Evolutionary conservation across 345 rosid species (phyloP).

Genomic region (Citrus maxima): DNA sequence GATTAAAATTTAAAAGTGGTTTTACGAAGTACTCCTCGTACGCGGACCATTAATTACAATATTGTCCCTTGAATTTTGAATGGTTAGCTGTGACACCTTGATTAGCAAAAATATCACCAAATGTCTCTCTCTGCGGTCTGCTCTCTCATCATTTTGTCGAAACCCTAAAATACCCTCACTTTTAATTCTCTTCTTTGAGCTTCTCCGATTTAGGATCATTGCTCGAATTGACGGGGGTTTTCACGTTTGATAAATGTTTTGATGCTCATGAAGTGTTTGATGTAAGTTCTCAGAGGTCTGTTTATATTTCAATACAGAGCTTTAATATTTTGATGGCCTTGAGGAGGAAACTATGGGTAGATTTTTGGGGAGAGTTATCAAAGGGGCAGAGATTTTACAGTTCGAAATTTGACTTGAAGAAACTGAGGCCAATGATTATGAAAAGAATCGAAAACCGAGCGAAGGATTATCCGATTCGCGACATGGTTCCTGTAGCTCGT

Average conservation of each 20-base stretch:
- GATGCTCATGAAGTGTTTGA: background rate
- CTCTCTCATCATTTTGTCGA: background rate
- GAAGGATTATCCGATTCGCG: constrained; percentile 56
- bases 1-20: too few relatives aligned
- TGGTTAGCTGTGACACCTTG: too few relatives aligned
- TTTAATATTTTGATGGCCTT: constrained; percentile 14
- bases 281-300: background rate
- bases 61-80: too few relatives aligned
- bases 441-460: constrained; percentile 68
- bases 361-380: constrained; percentile 13
- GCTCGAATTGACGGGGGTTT: background rate
- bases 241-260: background rate
- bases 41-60: too few relatives aligned
- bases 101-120: too few relatives aligned
- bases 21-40: too few relatives aligned
- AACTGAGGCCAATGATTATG: constrained; percentile 76
- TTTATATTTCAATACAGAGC: background rate
- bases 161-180: background rate
- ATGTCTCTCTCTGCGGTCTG: too few relatives aligned
- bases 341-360: constrained; percentile 25
- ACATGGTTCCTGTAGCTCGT: constrained; percentile 63
- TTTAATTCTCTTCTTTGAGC: too few relatives aligned
- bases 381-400: constrained; percentile 40
- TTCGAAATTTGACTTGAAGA: constrained; percentile 50
- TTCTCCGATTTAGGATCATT: background rate